phyloP scores from a whole-genome alignment of 495 filamentous ascomycete genomes.

The Talaromyces wortmannii region DNA sequence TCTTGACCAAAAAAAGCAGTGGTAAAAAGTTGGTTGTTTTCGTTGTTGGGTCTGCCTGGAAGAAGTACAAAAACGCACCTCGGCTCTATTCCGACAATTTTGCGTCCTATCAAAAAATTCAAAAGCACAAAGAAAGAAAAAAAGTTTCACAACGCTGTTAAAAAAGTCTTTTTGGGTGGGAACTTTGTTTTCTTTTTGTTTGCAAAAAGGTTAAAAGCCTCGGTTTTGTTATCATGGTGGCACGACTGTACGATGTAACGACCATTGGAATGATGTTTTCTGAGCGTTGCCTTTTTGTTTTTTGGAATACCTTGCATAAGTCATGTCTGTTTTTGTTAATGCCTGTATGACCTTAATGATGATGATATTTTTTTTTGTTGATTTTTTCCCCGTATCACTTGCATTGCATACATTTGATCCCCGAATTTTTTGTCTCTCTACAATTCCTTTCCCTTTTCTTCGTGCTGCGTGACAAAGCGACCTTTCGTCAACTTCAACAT shows the following conservation, averaged over 20 bases:
- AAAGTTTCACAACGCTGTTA: neutral
- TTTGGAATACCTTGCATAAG: neutral
- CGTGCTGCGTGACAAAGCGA: neutral
- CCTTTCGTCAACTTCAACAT: neutral
- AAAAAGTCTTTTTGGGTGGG: neutral
- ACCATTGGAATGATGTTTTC: neutral
- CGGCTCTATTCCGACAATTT: neutral
- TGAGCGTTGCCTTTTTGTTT: neutral
- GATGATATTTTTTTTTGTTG: slow-evolving; percentile 1
- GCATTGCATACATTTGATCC: slow-evolving; percentile 1
- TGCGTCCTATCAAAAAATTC: neutral
- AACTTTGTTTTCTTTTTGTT: neutral
- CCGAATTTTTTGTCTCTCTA: neutral
- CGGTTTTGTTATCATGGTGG: slow-evolving; percentile 1
- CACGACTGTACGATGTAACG: slow-evolving; percentile 7
- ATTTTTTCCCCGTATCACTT: neutral
- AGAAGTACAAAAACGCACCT: neutral
- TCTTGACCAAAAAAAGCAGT: neutral
- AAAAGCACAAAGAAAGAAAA: neutral
- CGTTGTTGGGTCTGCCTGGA: neutral
- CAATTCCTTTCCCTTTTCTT: neutral
- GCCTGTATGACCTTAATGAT: slow-evolving; percentile 7
- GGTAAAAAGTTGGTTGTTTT: neutral
- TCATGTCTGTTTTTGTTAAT: slow-evolving; percentile 4
- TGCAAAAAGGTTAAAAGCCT: neutral